phyloP scores from a whole-genome alignment of 2,329 filamentous ascomycete species.

The Epicoccum sorghinum region DNA sequence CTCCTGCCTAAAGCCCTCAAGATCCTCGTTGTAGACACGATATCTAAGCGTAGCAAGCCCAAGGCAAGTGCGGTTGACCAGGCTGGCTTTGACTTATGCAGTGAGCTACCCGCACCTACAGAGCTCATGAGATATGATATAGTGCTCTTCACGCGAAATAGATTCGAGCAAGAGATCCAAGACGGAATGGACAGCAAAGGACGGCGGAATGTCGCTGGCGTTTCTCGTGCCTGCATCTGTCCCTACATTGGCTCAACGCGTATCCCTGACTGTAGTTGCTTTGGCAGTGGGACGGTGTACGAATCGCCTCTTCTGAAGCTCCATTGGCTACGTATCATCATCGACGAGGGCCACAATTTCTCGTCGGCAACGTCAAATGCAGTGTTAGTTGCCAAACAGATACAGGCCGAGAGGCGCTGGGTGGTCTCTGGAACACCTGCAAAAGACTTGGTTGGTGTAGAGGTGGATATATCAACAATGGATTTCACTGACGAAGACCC shows the following conservation, averaged over 20 bases:
- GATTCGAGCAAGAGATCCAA: slow-evolving; percentile 72
- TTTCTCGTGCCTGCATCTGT: slow-evolving; percentile 37
- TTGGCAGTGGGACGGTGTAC: slow-evolving; percentile 51
- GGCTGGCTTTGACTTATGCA: slow-evolving; percentile 42
- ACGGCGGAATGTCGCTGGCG: slow-evolving; percentile 40
- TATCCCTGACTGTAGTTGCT: slow-evolving; percentile 53
- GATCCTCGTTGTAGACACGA: slow-evolving; percentile 65
- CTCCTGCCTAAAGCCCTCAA: slow-evolving; percentile 64
- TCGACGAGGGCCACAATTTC: slow-evolving; percentile 89
- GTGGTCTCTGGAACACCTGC: slow-evolving; percentile 91
- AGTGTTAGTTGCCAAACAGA: slow-evolving; percentile 60
- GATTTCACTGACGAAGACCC: slow-evolving; percentile 43
- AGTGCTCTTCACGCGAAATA: slow-evolving; percentile 74
- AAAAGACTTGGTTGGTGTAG: slow-evolving; percentile 78
- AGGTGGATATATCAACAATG: slow-evolving; percentile 59
- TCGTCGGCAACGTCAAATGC: slow-evolving; percentile 70
- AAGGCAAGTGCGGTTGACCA: slow-evolving; percentile 15
- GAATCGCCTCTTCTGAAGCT: slow-evolving; percentile 70
- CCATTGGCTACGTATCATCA: slow-evolving; percentile 86
- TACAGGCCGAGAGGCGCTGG: slow-evolving; percentile 75
- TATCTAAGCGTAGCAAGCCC: slow-evolving; percentile 29
- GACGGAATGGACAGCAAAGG: slow-evolving; percentile 56
- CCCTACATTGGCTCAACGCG: slow-evolving; percentile 54
- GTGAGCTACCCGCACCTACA: slow-evolving; percentile 61
- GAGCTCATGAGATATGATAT: slow-evolving; percentile 74